Percentiles rank a stretch among this genome's conserved stretches.
Conservation (phyloP, 345 rosid species). For the Pugionium cornutum region DNA sequence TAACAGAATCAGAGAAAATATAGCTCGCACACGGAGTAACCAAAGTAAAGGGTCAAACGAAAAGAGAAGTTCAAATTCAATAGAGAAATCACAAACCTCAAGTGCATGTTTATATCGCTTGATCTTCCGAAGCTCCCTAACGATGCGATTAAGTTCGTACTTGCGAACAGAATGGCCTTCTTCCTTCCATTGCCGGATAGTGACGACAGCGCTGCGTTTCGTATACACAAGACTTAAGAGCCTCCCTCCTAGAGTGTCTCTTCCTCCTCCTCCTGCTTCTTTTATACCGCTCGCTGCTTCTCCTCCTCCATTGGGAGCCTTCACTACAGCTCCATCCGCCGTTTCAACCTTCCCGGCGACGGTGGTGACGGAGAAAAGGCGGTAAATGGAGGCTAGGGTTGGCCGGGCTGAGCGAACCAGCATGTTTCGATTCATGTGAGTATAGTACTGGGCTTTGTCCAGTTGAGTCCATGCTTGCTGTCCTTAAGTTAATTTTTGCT, state of each 20-base stretch:
- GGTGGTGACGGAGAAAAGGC: slow-evolving; percentile 46
- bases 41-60: not conserved
- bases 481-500: too few relatives aligned
- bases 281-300: not conserved
- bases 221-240: slow-evolving; percentile 65
- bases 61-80: not conserved
- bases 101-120: slow-evolving; percentile 89
- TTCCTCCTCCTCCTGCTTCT: slow-evolving; percentile 29
- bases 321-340: slow-evolving; percentile 6
- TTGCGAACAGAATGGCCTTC: slow-evolving; percentile 70
- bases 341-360: not conserved
- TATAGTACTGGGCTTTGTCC: too few relatives aligned
- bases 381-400: slow-evolving; percentile 45
- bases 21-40: not conserved
- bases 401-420: slow-evolving; percentile 43
- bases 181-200: slow-evolving; percentile 70
- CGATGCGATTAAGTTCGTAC: slow-evolving; percentile 79
- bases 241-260: slow-evolving; percentile 57
- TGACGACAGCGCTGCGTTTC: slow-evolving; percentile 79
- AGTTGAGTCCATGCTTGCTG: too few relatives aligned
- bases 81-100: slow-evolving; percentile 51
- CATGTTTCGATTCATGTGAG: slow-evolving; percentile 39
- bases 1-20: not conserved
- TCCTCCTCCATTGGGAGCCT: slow-evolving; percentile 21
- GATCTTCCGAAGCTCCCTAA: slow-evolving; percentile 86